Percentiles rank a stretch among this genome's conserved stretches.
These are phyloP conservation scores for Aspergillus pseudotamarii DNA, from an alignment of 2,329 filamentous ascomycete species.

Conservation along the genomic window DNA sequence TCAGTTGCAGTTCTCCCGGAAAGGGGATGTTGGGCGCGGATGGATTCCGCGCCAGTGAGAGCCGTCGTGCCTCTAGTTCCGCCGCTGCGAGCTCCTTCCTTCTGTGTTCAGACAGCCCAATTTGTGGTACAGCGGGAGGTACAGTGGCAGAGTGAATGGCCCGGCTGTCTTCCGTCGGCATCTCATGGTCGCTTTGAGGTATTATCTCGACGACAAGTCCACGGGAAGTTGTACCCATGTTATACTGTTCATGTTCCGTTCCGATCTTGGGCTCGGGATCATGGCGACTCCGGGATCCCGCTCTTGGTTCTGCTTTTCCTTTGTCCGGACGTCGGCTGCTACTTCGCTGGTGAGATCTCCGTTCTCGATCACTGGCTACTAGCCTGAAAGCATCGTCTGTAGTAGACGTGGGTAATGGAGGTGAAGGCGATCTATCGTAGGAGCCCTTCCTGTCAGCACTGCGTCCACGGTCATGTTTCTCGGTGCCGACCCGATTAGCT, in stretches of 20 bases:
- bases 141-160: slow-evolving; percentile 26
- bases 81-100: slow-evolving; percentile 77
- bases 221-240: slow-evolving; percentile 13
- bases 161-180: slow-evolving; percentile 25
- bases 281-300: slow-evolving; percentile 40
- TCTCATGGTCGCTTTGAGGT: slow-evolving; percentile 3
- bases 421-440: slow-evolving; percentile 72
- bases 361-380: slow-evolving; percentile 48
- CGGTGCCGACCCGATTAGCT: slow-evolving; percentile 40
- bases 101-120: slow-evolving; percentile 61
- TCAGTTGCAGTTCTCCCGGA: slow-evolving; percentile 58
- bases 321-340: slow-evolving; percentile 52
- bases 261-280: slow-evolving; percentile 26
- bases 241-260: slow-evolving; percentile 14
- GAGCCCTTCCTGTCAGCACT: slow-evolving; percentile 64
- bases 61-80: slow-evolving; percentile 84
- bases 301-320: slow-evolving; percentile 38
- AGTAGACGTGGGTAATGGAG: slow-evolving; percentile 74
- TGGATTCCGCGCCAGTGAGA: slow-evolving; percentile 78
- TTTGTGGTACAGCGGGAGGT: slow-evolving; percentile 25
- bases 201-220: slow-evolving; percentile 10
- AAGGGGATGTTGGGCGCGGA: slow-evolving; percentile 79
- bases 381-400: slow-evolving; percentile 62
- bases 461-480: slow-evolving; percentile 55
- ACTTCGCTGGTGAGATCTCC: slow-evolving; percentile 55